A percentile compares a stretch with the other conserved stretches of the same genome.
phyloP scores from a whole-genome alignment of 2,329 filamentous ascomycete species.

The Delphinella strobiligena region DNA sequence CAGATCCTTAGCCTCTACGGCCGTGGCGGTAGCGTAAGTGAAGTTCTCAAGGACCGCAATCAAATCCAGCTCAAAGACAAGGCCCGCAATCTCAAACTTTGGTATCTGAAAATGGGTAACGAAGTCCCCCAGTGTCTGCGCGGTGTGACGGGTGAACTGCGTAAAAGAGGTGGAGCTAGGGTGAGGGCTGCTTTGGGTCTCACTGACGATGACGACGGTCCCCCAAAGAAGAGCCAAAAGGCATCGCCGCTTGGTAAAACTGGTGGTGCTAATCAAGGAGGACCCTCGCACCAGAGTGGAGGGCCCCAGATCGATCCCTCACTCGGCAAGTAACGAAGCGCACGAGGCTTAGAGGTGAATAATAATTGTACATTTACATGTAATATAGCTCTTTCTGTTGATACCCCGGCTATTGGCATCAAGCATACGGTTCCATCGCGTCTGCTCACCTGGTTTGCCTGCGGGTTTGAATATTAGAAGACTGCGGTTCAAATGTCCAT shows the following conservation, averaged over 20 bases:
- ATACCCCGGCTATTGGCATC: no score
- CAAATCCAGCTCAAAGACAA: slow-evolving; percentile 92
- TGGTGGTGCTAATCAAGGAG: slow-evolving; percentile 9
- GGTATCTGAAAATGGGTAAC: slow-evolving; percentile 82
- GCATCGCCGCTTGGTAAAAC: no score
- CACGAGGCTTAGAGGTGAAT: background rate
- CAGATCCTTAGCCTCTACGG: slow-evolving; percentile 81
- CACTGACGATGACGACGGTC: slow-evolving; percentile 8
- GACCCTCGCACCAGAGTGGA: background rate
- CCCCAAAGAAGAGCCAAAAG: background rate
- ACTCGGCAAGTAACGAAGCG: background rate
- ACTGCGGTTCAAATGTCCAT: no score
- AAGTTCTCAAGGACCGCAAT: slow-evolving; percentile 76
- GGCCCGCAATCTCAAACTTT: slow-evolving; percentile 77
- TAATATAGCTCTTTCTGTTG: background rate
- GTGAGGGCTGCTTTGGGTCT: slow-evolving; percentile 21
- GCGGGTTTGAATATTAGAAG: no score
- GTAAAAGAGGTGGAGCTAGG: slow-evolving; percentile 44
- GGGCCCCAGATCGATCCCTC: background rate
- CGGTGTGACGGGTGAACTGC: slow-evolving; percentile 79
- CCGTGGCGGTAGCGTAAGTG: slow-evolving; percentile 63
- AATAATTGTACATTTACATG: background rate
- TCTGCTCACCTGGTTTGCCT: no score
- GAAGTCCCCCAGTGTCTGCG: slow-evolving; percentile 83
- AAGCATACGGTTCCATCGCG: no score